Evolutionary conservation across 2,329 filamentous ascomycete genomes (phyloP).

Genomic region (Colletotrichum incanum): DNA sequence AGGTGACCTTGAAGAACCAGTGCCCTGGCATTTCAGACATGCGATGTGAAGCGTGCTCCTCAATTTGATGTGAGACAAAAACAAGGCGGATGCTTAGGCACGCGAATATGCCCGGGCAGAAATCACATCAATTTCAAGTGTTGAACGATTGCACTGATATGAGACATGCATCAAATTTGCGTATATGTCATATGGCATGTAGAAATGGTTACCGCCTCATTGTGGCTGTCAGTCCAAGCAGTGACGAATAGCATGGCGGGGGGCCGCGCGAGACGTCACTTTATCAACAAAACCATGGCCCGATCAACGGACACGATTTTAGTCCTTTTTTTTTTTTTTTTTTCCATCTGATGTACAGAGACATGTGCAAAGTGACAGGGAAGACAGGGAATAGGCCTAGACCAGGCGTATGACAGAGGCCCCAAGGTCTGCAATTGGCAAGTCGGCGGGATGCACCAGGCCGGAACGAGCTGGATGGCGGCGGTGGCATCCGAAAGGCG

Average conservation of each 20-base stretch:
- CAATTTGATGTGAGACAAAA: constrained; percentile 20
- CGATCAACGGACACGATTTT: neutral
- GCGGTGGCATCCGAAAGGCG: constrained; percentile 42
- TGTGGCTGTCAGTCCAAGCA: neutral
- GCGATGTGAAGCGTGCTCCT: neutral
- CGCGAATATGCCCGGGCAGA: constrained; percentile 6
- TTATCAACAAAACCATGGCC: neutral
- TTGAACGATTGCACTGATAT: neutral
- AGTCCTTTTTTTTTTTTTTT: neutral
- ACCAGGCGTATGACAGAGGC: constrained; percentile 30
- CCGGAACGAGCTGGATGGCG: constrained; percentile 36
- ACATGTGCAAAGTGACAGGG: constrained; percentile 35
- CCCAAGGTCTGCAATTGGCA: constrained; percentile 37
- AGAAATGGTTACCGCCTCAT: neutral
- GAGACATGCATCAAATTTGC: constrained; percentile 12
- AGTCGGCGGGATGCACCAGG: constrained; percentile 38
- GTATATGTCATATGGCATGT: neutral
- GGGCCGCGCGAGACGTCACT: constrained; percentile 5
- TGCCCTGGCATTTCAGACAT: neutral
- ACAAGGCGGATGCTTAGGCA: neutral
- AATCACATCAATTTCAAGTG: neutral
- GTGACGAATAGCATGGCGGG: neutral
- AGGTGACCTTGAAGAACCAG: neutral
- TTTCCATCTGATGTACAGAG: neutral
- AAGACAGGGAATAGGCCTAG: constrained; percentile 29